phyloP scores from a whole-genome alignment of 768 basidiomycete genomes.

The Xerocomellus amylosporus region DNA sequence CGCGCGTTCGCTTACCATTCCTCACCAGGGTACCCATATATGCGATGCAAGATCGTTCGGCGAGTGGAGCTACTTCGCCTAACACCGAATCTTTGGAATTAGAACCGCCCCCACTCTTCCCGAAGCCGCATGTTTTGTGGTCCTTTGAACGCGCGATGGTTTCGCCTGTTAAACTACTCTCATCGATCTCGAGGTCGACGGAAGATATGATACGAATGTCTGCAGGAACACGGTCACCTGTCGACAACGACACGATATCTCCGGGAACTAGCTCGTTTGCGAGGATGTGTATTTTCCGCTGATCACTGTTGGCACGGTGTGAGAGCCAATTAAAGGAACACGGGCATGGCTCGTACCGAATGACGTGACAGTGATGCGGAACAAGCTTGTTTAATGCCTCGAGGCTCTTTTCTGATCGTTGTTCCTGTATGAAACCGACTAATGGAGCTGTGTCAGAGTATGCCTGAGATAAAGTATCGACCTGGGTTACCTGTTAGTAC shows the following conservation, averaged over 20 bases:
- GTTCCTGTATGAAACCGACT: slow-evolving; percentile 96
- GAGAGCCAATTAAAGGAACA: not conserved
- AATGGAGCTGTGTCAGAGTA: not conserved
- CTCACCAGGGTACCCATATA: slow-evolving; percentile 97
- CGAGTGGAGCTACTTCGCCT: slow-evolving; percentile 52
- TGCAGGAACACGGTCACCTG: slow-evolving; percentile 92
- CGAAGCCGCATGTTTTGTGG: slow-evolving; percentile 50
- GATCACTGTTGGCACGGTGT: slow-evolving; percentile 22
- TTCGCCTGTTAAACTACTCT: slow-evolving; percentile 93
- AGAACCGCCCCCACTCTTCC: slow-evolving; percentile 19
- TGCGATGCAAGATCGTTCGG: slow-evolving; percentile 83
- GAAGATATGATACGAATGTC: slow-evolving; percentile 83
- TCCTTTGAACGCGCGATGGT: slow-evolving; percentile 76
- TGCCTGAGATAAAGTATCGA: not conserved
- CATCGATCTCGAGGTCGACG: slow-evolving; percentile 89
- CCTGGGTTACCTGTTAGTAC: slow-evolving; percentile 79
- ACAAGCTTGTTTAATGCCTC: slow-evolving; percentile 96
- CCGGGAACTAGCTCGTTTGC: slow-evolving; percentile 98
- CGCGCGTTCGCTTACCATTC: slow-evolving; percentile 54
- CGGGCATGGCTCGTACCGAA: slow-evolving; percentile 44
- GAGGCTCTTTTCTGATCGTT: slow-evolving; percentile 89
- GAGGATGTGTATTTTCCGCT: slow-evolving; percentile 74
- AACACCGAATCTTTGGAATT: slow-evolving; percentile 35
- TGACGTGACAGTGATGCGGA: slow-evolving; percentile 92
- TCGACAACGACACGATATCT: slow-evolving; percentile 84